Conservation (phyloP, 306 rosid species). For the Datisca glomerata region DNA sequence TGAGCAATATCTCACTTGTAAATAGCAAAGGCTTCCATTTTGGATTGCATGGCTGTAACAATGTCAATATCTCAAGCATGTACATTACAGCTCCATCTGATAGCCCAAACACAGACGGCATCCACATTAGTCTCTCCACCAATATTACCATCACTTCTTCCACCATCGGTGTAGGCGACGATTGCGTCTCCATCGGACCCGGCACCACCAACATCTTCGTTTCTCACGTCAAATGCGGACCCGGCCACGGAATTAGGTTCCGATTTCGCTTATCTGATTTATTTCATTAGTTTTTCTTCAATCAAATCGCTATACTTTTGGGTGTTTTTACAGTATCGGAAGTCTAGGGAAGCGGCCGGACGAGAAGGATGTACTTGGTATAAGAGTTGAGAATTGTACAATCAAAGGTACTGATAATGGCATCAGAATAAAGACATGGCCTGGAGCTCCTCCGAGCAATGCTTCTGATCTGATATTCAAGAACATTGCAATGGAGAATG, state of each 20-base stretch:
- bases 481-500: slow-evolving; percentile 24
- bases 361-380: slow-evolving; percentile 9
- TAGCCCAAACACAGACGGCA: slow-evolving; percentile 6
- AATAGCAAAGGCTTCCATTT: slow-evolving; percentile 8
- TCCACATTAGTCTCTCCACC: slow-evolving; percentile 6
- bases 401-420: slow-evolving; percentile 19
- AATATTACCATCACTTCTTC: background rate
- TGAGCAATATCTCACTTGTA: background rate
- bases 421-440: slow-evolving; percentile 40
- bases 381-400: slow-evolving; percentile 21
- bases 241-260: slow-evolving; percentile 13
- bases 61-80: slow-evolving; percentile 1
- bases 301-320: no score
- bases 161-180: slow-evolving; percentile 2
- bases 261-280: no score
- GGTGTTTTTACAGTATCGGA: slow-evolving; percentile 2
- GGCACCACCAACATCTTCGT: slow-evolving; percentile 1
- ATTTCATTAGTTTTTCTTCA: no score
- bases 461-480: slow-evolving; percentile 21
- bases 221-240: slow-evolving; percentile 4
- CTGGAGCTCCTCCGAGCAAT: background rate
- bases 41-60: background rate
- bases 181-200: slow-evolving; percentile 7
- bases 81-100: slow-evolving; percentile 4
- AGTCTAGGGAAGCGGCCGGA: slow-evolving; percentile 1